phyloP scores from a whole-genome alignment of 1,284 basidiomycete genomes.

The Leccinum fallax region DNA sequence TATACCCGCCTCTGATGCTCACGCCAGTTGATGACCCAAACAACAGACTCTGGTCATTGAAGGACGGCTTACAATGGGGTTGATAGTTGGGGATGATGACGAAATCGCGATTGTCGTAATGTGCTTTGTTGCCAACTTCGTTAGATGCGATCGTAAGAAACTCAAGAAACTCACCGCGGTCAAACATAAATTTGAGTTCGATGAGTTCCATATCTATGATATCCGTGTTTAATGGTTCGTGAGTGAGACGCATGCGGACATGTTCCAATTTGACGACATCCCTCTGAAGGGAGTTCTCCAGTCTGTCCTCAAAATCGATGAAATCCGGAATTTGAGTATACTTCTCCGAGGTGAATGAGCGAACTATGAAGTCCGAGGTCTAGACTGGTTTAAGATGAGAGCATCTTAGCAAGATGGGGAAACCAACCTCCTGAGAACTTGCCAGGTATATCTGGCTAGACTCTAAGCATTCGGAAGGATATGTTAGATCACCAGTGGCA shows the following conservation, averaged over 20 bases:
- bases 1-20: slow-evolving; percentile 23
- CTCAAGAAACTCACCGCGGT: slow-evolving; percentile 56
- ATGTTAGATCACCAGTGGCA: slow-evolving; percentile 68
- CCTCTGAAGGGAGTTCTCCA: slow-evolving; percentile 80
- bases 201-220: slow-evolving; percentile 79
- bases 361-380: slow-evolving; percentile 79
- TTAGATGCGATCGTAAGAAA: slow-evolving; percentile 13
- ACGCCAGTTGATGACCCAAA: slow-evolving; percentile 67
- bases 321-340: slow-evolving; percentile 88
- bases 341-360: slow-evolving; percentile 76
- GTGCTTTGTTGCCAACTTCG: slow-evolving; percentile 43
- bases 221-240: slow-evolving; percentile 68
- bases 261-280: slow-evolving; percentile 80
- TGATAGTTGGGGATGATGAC: slow-evolving; percentile 79
- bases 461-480: slow-evolving; percentile 72
- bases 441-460: slow-evolving; percentile 76
- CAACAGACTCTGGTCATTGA: slow-evolving; percentile 68
- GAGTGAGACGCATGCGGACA: slow-evolving; percentile 77
- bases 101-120: slow-evolving; percentile 84
- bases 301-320: slow-evolving; percentile 70
- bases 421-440: slow-evolving; percentile 70
- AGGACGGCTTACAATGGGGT: slow-evolving; percentile 49
- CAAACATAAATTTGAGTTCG: slow-evolving; percentile 81
- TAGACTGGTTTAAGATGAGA: slow-evolving; percentile 33
- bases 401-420: slow-evolving; percentile 2